Percentiles rank a stretch among this genome's conserved stretches.
These are phyloP conservation scores for Gaeumannomyces sp. DNA, from an alignment of 2,329 filamentous ascomycete species.

Conservation along the genomic window DNA sequence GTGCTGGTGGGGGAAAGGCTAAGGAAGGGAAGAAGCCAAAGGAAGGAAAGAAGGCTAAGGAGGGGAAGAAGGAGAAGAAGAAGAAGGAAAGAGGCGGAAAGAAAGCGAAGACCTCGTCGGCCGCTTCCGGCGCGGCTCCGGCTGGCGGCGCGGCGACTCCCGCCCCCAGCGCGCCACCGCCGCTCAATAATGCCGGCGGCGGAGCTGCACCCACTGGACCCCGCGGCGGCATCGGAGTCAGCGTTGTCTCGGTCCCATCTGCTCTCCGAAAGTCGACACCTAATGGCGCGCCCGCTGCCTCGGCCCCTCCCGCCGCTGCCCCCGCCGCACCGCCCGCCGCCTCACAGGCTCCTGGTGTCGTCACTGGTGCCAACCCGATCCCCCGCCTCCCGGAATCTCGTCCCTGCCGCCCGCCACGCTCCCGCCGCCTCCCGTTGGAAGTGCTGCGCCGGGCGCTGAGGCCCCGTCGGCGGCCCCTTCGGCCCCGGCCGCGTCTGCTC, in stretches of 20 bases:
- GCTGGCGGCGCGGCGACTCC: neutral
- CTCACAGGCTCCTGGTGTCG: neutral
- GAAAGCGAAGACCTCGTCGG: neutral
- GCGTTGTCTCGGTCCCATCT: neutral
- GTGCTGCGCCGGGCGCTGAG: neutral
- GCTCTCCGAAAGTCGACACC: neutral
- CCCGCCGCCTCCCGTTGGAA: neutral
- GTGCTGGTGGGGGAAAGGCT: neutral
- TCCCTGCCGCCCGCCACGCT: neutral
- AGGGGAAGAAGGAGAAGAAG: neutral
- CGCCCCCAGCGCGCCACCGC: too few relatives aligned
- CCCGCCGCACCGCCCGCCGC: constrained; percentile 3
- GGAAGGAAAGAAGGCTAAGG: neutral
- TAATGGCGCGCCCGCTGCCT: neutral
- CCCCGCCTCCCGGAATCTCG: neutral
- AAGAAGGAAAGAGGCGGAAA: neutral
- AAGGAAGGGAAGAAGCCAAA: neutral
- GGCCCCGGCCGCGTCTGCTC: neutral
- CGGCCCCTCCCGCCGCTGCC: neutral
- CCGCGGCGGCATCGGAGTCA: constrained; percentile 5
- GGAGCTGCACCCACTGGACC: neutral
- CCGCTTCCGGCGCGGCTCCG: neutral
- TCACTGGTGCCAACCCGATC: neutral
- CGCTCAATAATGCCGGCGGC: neutral
- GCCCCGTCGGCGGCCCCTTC: neutral